Evolutionary conservation across 768 basidiomycete genomes (phyloP), one percentile per base, ranked within the genome.

Genomic region (Boletales sp.): DNA sequence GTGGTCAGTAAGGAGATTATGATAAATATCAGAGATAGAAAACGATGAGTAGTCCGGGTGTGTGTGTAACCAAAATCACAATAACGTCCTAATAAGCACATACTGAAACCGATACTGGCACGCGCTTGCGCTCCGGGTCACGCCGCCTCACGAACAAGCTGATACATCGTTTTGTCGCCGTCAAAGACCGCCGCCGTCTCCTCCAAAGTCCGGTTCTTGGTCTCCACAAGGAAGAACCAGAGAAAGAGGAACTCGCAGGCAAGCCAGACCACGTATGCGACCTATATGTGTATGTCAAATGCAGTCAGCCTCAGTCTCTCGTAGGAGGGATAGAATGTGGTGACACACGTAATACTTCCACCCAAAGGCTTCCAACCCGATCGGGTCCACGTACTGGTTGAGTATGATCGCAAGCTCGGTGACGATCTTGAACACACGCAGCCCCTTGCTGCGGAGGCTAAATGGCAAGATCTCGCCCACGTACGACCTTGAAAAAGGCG

Each of bases 381-480:
- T 79, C 31, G 89, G 90, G 73, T 92, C 91, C 65, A 86, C 82
- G 61, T 91, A 90, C 70, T 90, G 90, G 66, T 91, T 92, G 71
- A 94, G 90, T 67, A 94, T 87, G 57, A 93, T 81, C 5, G 90
- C 79, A 46, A 86, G 57, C 13, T 87, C 88, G 64, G 89, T 80
- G 50, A 79, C 71, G 65, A 93, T 86, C 70, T 81, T 86, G 77
- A 92, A 89, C 48, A 92, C 61, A 56, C 77, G 86, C 74, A 90
- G 84, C 48, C 90, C 89, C 74, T 91, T 93, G 57, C 90, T 90
- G 66, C 91, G 90, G 50, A 94, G 74, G 30, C 73, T 70, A 72
- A 78, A 92, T 5, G 91, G 91, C 46, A 94, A 72, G 69, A 94
- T 94, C 69, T 95, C 93, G 55, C 93, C 78, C 41, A 90, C 87